These are phyloP conservation scores for Arxiozyma bovina DNA, from an alignment of 1,139 yeast genomes.

Conservation along the genomic window DNA sequence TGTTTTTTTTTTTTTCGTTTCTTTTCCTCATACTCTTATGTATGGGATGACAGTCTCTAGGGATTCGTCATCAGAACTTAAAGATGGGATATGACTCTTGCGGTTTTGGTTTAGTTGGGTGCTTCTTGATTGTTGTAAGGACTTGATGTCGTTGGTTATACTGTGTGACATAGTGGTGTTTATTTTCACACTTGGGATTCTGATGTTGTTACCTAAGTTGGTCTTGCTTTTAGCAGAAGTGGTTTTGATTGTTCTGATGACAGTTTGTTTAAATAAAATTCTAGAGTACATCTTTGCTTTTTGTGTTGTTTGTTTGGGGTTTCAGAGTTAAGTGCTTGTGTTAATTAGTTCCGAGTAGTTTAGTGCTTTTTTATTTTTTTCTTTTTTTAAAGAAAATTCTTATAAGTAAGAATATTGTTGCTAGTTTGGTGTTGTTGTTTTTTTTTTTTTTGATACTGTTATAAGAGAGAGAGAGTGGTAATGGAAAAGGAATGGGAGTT, in stretches of 20 bases:
- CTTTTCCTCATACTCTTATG: conserved; percentile 10
- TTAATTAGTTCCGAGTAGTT: too few relatives aligned
- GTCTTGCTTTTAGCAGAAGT: neutral
- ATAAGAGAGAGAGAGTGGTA: too few relatives aligned
- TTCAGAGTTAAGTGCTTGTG: neutral
- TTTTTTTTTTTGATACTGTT: neutral
- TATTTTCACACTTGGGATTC: conserved; percentile 1
- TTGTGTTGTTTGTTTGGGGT: too few relatives aligned
- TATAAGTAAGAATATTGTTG: neutral
- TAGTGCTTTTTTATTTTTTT: too few relatives aligned
- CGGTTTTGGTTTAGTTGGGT: neutral
- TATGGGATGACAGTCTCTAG: conserved; percentile 15
- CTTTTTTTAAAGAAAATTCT: too few relatives aligned
- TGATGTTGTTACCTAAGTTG: neutral
- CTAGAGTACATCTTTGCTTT: neutral
- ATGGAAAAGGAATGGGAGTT: too few relatives aligned
- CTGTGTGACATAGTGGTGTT: neutral
- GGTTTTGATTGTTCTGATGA: neutral
- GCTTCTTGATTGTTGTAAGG: neutral
- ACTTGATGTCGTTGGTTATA: neutral
- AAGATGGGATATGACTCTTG: conserved; percentile 9
- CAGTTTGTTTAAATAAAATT: neutral
- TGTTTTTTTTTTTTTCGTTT: too few relatives aligned
- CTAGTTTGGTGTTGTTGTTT: neutral
- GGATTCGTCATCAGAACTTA: conserved; percentile 17